Evolutionary conservation across 139 green algal species (phyloP).

Genomic region (Edaphochlamys debaryana): DNA sequence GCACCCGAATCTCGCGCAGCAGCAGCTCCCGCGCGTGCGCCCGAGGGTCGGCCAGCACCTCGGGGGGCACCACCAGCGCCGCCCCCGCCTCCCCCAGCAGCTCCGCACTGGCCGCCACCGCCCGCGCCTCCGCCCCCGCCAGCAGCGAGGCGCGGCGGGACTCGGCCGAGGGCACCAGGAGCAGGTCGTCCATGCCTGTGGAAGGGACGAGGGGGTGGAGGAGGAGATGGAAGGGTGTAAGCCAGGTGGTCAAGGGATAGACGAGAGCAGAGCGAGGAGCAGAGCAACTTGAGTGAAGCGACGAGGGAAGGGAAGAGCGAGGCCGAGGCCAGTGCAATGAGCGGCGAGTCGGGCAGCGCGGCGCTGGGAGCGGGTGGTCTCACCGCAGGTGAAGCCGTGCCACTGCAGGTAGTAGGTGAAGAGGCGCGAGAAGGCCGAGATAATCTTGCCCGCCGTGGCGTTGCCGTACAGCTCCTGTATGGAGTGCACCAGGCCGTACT

Average conservation of each 20-base stretch:
- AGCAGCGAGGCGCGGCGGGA: constrained; percentile 30
- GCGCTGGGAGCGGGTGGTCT: background rate
- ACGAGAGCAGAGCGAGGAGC: no score
- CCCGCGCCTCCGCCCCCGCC: constrained; percentile 1
- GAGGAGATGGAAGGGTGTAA: background rate
- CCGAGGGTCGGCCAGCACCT: constrained; percentile 2
- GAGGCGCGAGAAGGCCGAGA: constrained; percentile 86
- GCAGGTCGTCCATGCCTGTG: constrained; percentile 90
- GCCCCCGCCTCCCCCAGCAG: background rate
- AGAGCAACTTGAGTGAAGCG: no score
- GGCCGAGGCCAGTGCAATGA: no score
- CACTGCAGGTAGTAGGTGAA: constrained; percentile 91
- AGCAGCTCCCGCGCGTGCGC: constrained; percentile 27
- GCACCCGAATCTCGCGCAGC: constrained; percentile 8
- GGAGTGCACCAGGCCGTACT: constrained; percentile 93
- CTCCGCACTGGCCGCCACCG: constrained; percentile 8
- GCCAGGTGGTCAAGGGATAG: no score
- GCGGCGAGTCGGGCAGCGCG: no score
- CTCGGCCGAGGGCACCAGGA: constrained; percentile 64
- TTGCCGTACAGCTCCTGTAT: constrained; percentile 96
- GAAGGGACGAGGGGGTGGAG: background rate
- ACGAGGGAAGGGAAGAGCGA: no score
- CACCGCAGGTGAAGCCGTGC: constrained; percentile 93
- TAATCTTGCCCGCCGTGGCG: constrained; percentile 78
- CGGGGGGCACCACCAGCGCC: background rate